Percentiles rank a stretch among this genome's conserved stretches.
Evolutionary conservation across 805 yeast genomes (phyloP).

Genomic region (Cyberlindnera xylosilytica): DNA sequence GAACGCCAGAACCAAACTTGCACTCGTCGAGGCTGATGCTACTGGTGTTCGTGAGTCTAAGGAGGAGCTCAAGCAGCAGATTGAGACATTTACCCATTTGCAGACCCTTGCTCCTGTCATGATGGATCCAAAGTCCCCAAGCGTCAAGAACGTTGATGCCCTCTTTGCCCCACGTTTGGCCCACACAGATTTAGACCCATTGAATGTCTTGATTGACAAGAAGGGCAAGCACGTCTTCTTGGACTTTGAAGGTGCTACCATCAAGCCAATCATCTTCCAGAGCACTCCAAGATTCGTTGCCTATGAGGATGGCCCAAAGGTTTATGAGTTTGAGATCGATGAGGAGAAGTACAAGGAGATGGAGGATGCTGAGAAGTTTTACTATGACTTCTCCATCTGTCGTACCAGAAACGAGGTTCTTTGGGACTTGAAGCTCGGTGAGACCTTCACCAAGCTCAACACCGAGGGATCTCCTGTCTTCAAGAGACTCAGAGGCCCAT

Average conservation of each 20-base stretch:
- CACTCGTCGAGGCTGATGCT: slow-evolving; percentile 50
- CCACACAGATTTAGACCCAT: slow-evolving; percentile 86
- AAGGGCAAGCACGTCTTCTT: slow-evolving; percentile 49
- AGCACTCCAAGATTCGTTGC: slow-evolving; percentile 80
- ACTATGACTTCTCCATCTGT: slow-evolving; percentile 80
- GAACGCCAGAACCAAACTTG: slow-evolving; percentile 48
- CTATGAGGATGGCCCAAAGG: slow-evolving; percentile 79
- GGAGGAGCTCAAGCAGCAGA: slow-evolving; percentile 44
- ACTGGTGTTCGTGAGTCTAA: slow-evolving; percentile 43
- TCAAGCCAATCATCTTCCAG: slow-evolving; percentile 79
- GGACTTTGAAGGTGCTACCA: slow-evolving; percentile 79
- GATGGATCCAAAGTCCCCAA: slow-evolving; percentile 45
- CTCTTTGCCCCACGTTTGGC: slow-evolving; percentile 70
- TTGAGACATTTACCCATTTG: slow-evolving; percentile 61
- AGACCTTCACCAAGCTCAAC: slow-evolving; percentile 63
- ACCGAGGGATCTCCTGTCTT: slow-evolving; percentile 80
- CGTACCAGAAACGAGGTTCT: slow-evolving; percentile 88
- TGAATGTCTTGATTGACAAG: slow-evolving; percentile 63
- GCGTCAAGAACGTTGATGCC: slow-evolving; percentile 60
- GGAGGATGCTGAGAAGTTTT: slow-evolving; percentile 70
- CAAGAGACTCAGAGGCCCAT: slow-evolving; percentile 67
- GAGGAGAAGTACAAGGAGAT: slow-evolving; percentile 65
- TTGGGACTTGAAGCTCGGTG: slow-evolving; percentile 79
- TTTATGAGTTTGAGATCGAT: slow-evolving; percentile 72
- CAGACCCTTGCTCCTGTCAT: slow-evolving; percentile 53